Evolutionary conservation across 2,329 filamentous ascomycete species (phyloP).

Genomic region (Phyllosticta citrichinensis): DNA sequence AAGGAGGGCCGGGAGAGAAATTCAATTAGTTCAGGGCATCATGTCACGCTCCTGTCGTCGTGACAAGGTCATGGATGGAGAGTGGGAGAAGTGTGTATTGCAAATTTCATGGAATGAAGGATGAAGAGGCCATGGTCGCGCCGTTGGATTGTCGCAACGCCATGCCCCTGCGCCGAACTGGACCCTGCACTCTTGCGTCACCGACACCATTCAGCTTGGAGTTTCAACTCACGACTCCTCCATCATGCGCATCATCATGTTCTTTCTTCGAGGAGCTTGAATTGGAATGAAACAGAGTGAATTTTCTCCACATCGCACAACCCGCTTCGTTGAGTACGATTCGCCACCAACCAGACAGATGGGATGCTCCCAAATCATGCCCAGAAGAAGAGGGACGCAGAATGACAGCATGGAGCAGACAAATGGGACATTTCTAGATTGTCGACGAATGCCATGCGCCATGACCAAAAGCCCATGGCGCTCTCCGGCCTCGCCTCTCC

Average conservation of each 20-base stretch:
- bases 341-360: neutral
- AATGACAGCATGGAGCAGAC: neutral
- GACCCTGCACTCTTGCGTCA: neutral
- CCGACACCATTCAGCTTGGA: neutral
- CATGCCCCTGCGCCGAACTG: neutral
- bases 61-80: neutral
- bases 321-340: too few relatives aligned
- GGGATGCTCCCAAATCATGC: neutral
- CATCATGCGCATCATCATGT: too few relatives aligned
- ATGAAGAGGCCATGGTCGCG: neutral
- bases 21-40: neutral
- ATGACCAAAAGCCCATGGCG: neutral
- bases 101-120: neutral
- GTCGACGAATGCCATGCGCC: neutral
- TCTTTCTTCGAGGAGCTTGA: too few relatives aligned
- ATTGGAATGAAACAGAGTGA: too few relatives aligned
- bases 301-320: too few relatives aligned
- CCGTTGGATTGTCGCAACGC: neutral
- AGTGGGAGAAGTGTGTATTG: neutral
- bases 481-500: neutral
- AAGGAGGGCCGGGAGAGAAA: slow-evolving; percentile 1
- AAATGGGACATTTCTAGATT: neutral
- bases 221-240: neutral
- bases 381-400: neutral
- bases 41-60: neutral